These are phyloP conservation scores for Cucurbita moschata DNA, from an alignment of 306 rosid species.

Conservation along the genomic window DNA sequence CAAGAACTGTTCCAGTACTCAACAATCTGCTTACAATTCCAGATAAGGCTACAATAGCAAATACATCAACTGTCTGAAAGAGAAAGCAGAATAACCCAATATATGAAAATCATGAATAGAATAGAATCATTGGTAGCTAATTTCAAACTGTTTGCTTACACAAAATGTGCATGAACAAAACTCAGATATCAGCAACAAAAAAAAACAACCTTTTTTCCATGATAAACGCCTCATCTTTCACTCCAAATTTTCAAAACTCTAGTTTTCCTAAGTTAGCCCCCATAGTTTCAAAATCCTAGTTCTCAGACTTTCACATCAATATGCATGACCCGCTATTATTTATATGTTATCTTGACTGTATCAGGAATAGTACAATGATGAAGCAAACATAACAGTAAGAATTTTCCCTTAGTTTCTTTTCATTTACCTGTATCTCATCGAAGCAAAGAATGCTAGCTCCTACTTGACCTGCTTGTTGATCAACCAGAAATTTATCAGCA, in stretches of 20 bases:
- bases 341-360: not conserved
- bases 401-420: not conserved
- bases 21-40: conserved; percentile 93
- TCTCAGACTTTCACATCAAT: not conserved
- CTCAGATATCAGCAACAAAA: not conserved
- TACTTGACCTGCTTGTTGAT: conserved; percentile 34
- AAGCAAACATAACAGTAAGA: not conserved
- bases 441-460: conserved; percentile 94
- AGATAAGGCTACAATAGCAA: conserved; percentile 98
- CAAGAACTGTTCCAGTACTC: conserved; percentile 77
- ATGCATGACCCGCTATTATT: not conserved
- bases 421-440: conserved; percentile 82
- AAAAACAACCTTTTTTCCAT: not conserved
- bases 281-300: not conserved
- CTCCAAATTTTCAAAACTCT: not conserved
- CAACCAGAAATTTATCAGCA: conserved; percentile 69
- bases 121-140: not conserved
- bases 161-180: not conserved
- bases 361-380: not conserved
- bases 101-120: not conserved
- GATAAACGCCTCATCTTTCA: not conserved
- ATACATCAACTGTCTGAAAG: conserved; percentile 98
- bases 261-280: not conserved
- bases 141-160: not conserved
- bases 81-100: conserved; percentile 8